Base-by-base conservation (phyloP, 2,329 filamentous ascomycete species). In the Scopulariopsis brevicaulis region DNA sequence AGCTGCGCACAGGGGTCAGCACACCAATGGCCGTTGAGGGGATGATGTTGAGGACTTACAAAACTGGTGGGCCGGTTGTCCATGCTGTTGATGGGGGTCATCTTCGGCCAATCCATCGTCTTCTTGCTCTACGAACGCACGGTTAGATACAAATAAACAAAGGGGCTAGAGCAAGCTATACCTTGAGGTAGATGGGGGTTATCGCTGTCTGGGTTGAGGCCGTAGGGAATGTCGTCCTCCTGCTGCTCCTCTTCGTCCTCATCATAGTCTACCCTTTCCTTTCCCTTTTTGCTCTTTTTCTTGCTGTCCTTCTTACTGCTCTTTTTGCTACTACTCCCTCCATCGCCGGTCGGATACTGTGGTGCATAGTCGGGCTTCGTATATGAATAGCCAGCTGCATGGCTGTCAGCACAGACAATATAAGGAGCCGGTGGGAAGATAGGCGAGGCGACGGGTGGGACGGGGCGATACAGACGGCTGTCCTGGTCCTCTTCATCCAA, bases 201-300 rank as follows among this genome's bases (percentile, higher is more conserved):
- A 75, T 73, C 69, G 34, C 69, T 67, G 60, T 74, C 72, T 8
- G 74, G 59, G 2, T 64, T 62, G 20, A 3, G 8, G 25, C 5
- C 11, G 25, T 28, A 24, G 7, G 69, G 67, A 25, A 14, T 6
- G 12, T 59, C 58, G 10, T 51, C 53, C 4, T 59, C 60, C 8
- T 59, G 56, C 15, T 51, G 48, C 6, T 59, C 59, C 8, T 43
- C 53, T 7, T 53, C 48, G 22, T 35, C 50, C 14, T 58, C 24
- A 10, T 59, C 56, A 34, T 58, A 32, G 20, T 60, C 55, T 7
- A 58, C 56, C 12, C 56, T 55, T 51, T 58, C 32, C 20, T 43
- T 53, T 53, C 59, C 34, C 28, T 51, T 53, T 22, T 8, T 46
- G 35, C 57, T 56, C 53, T 35, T 54, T 34, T 59, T 60, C 4